phyloP scores from a whole-genome alignment of 768 basidiomycete species.

The Mycena rosella region DNA sequence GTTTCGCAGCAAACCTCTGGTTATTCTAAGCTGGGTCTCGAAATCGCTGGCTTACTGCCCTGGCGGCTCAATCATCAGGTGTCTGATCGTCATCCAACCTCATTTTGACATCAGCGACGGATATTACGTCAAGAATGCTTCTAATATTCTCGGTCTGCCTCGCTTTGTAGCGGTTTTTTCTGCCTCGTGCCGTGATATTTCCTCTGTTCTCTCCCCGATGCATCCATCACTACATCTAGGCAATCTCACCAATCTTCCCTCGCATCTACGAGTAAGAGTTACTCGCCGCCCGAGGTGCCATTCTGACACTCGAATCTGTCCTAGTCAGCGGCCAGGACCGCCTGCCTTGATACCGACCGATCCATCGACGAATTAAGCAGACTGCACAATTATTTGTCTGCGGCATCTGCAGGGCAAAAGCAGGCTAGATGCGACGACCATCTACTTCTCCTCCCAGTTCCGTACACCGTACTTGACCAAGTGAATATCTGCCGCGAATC shows the following conservation, averaged over 20 bases:
- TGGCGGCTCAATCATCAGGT: no score
- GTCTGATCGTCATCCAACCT: no score
- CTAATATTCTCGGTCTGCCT: no score
- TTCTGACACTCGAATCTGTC: background rate
- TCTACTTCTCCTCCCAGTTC: background rate
- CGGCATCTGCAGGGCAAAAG: no score
- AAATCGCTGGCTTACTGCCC: no score
- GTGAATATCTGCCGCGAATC: background rate
- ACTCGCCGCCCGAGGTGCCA: no score
- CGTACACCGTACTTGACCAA: background rate
- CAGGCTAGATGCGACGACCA: background rate
- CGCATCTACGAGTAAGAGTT: background rate
- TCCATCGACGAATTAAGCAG: background rate
- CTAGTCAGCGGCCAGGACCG: background rate
- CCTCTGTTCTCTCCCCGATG: background rate
- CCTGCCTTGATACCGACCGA: background rate
- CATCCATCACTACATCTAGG: background rate
- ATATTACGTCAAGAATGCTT: no score
- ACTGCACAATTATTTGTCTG: background rate
- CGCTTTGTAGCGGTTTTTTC: no score
- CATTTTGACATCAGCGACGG: no score
- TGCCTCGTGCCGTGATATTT: background rate
- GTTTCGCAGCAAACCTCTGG: no score
- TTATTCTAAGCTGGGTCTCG: no score
- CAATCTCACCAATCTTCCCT: background rate